Evolutionary conservation across 2,329 filamentous ascomycete species (phyloP).

Genomic region (Pseudopyrenochaeta lycopersici): DNA sequence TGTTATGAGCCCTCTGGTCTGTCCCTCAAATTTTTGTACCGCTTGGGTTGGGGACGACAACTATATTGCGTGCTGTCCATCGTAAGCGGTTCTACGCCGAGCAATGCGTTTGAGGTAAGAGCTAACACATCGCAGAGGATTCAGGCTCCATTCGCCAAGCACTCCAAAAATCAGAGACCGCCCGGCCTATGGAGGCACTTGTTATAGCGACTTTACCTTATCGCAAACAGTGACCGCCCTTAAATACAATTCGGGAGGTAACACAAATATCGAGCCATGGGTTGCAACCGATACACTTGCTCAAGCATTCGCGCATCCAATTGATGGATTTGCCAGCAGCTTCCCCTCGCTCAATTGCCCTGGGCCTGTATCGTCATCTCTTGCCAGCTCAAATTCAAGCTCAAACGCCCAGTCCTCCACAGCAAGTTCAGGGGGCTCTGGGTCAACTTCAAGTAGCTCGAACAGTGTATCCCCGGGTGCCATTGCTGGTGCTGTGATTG

Average conservation of each 20-base stretch:
- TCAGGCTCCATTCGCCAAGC: conserved; percentile 23
- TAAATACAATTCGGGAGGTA: conserved; percentile 23
- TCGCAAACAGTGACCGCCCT: conserved; percentile 23
- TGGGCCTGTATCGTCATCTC: conserved; percentile 1
- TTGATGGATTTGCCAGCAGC: conserved; percentile 34
- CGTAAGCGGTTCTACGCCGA: conserved; percentile 15
- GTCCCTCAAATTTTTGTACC: conserved; percentile 33
- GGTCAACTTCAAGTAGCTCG: conserved; percentile 5
- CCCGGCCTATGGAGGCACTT: conserved; percentile 38
- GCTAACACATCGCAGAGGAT: conserved; percentile 19
- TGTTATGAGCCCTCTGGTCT: conserved; percentile 35
- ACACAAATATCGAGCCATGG: conserved; percentile 18
- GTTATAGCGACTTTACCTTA: conserved; percentile 30
- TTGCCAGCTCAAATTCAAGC: not conserved
- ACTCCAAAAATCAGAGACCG: conserved; percentile 22
- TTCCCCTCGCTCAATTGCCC: conserved; percentile 22
- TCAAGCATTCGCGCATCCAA: conserved; percentile 37
- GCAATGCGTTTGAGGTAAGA: not conserved
- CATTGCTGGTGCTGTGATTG: conserved; percentile 34
- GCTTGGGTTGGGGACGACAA: conserved; percentile 23
- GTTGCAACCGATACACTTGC: conserved; percentile 10
- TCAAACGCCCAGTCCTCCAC: not conserved
- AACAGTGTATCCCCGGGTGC: conserved; percentile 12
- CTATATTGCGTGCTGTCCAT: conserved; percentile 41
- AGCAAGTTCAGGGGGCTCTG: not conserved